Evolutionary conservation across 192 early-diverging fungal genomes (phyloP).

Genomic region (Diversispora epigaea): DNA sequence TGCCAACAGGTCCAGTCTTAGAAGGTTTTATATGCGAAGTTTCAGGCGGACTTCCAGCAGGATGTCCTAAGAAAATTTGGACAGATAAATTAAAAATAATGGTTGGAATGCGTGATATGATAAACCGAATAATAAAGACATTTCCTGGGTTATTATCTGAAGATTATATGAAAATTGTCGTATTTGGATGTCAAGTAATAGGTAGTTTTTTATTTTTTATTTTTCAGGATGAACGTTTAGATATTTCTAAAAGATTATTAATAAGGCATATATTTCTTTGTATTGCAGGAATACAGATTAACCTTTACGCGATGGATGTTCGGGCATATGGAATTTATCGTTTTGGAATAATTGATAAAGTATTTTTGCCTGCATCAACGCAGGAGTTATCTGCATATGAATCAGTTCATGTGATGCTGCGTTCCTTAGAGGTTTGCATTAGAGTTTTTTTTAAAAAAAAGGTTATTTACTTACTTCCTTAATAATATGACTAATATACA

Average conservation of each 20-base stretch:
- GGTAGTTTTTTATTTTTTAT: conserved; percentile 5
- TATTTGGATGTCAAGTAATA: conserved; percentile 32
- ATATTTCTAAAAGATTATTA: conserved; percentile 17
- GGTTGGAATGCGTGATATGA: conserved; percentile 33
- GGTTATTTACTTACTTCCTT: conserved; percentile 5
- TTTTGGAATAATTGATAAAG: conserved; percentile 30
- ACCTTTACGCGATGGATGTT: conserved; percentile 33
- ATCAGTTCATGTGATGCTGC: conserved; percentile 24
- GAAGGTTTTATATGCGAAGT: conserved; percentile 33
- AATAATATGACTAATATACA: no score
- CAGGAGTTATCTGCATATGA: conserved; percentile 23
- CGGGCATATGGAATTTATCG: conserved; percentile 23
- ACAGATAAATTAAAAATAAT: conserved; percentile 24
- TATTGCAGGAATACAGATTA: conserved; percentile 24
- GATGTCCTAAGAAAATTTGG: conserved; percentile 18
- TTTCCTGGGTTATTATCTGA: conserved; percentile 10
- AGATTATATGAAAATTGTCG: conserved; percentile 30
- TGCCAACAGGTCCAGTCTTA: conserved; percentile 19
- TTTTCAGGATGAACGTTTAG: background rate
- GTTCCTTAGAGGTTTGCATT: conserved; percentile 27
- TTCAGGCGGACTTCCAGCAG: conserved; percentile 28
- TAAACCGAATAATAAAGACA: conserved; percentile 31
- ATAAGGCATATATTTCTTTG: conserved; percentile 11
- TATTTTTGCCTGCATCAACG: conserved; percentile 16
- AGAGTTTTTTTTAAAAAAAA: background rate